Evolutionary conservation across 1,284 basidiomycete species (phyloP).

Genomic region (Puccinia sorghi): DNA sequence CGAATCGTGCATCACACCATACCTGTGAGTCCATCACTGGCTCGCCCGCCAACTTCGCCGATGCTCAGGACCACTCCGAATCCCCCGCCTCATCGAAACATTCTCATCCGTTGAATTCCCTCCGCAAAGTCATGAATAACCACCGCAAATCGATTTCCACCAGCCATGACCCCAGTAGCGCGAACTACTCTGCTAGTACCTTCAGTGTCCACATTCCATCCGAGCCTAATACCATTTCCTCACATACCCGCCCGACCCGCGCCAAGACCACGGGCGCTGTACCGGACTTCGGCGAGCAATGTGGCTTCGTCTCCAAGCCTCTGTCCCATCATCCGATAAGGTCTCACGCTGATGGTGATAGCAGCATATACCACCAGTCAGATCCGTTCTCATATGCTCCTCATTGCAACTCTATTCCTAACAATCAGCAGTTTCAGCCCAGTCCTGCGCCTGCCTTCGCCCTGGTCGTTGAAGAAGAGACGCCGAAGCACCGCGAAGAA

Average conservation of each 20-base stretch:
- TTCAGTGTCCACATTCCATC: not conserved
- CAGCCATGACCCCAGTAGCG: not conserved
- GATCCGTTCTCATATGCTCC: not conserved
- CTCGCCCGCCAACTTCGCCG: not conserved
- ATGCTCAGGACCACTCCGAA: not conserved
- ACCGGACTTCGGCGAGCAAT: not conserved
- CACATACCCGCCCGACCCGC: not conserved
- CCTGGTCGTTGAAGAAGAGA: not conserved
- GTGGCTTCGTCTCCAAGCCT: not conserved
- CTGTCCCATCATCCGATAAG: not conserved
- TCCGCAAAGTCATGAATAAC: conserved; percentile 13
- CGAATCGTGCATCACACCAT: not conserved
- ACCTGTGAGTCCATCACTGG: not conserved
- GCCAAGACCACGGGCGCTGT: not conserved
- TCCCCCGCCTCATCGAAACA: not conserved
- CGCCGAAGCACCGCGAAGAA: no score
- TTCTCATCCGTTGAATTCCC: not conserved
- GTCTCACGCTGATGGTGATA: not conserved
- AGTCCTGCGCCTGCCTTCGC: not conserved
- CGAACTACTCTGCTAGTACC: not conserved
- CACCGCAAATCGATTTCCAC: conserved; percentile 1
- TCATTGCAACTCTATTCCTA: not conserved
- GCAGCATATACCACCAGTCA: not conserved
- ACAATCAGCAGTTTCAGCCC: not conserved
- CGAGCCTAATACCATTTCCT: not conserved